Percentiles rank a stretch among this genome's conserved stretches.
These are phyloP conservation scores for Scleroderma citrinum DNA, from an alignment of 768 basidiomycete genomes.

Conservation along the genomic window DNA sequence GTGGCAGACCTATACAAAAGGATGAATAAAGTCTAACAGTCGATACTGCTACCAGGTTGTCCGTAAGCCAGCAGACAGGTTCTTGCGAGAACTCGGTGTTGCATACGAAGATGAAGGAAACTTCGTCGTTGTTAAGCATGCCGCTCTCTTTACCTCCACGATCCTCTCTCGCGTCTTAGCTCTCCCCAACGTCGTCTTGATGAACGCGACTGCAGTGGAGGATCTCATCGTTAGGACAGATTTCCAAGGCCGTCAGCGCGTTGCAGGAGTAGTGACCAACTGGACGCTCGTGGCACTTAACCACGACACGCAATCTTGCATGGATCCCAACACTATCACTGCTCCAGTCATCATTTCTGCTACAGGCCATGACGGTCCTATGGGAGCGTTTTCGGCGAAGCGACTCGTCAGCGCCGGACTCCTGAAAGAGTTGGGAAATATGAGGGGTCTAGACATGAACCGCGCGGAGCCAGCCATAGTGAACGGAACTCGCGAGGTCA, in stretches of 20 bases:
- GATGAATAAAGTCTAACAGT: not conserved
- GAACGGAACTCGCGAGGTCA: constrained; percentile 70
- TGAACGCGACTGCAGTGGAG: constrained; percentile 80
- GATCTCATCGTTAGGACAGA: constrained; percentile 67
- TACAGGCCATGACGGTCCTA: constrained; percentile 73
- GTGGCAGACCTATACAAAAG: not conserved
- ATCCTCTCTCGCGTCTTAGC: constrained; percentile 65
- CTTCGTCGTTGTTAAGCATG: constrained; percentile 78
- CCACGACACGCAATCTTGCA: constrained; percentile 75
- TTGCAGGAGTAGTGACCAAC: constrained; percentile 51
- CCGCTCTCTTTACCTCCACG: constrained; percentile 76
- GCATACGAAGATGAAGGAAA: constrained; percentile 73
- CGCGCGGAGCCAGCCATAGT: constrained; percentile 80
- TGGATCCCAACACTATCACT: constrained; percentile 81
- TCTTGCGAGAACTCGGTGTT: constrained; percentile 64
- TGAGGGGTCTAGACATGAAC: constrained; percentile 78
- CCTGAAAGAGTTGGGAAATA: constrained; percentile 68
- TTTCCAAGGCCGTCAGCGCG: constrained; percentile 35
- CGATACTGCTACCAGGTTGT: constrained; percentile 45
- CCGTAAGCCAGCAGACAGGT: constrained; percentile 69
- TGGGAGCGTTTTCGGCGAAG: constrained; percentile 81
- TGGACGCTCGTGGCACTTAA: constrained; percentile 46
- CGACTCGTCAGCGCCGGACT: constrained; percentile 71
- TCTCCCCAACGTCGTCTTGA: constrained; percentile 63
- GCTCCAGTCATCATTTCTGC: constrained; percentile 68